Percentiles rank a stretch among this genome's conserved stretches.
These are phyloP conservation scores for Kentomonas sorsogonicus DNA, from an alignment of 208 protist species.

Conservation along the genomic window DNA sequence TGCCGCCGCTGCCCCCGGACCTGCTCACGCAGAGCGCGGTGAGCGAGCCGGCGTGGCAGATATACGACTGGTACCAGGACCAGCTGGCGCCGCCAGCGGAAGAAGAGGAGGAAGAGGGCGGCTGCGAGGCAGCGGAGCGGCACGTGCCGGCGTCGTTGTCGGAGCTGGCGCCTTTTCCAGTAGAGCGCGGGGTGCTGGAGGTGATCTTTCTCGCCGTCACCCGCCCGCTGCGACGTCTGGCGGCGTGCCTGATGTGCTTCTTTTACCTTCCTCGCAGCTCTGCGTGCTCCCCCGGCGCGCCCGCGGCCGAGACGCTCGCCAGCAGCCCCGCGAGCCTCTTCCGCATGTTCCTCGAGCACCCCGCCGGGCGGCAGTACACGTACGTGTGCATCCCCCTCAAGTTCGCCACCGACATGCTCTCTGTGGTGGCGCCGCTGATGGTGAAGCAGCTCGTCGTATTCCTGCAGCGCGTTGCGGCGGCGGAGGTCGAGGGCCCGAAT, in stretches of 20 bases:
- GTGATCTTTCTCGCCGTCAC: constrained; percentile 25
- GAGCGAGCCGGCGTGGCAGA: constrained; percentile 34
- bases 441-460: constrained; percentile 51
- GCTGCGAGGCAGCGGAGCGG: constrained; percentile 1
- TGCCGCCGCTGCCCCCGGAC: constrained; percentile 39
- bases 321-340: constrained; percentile 28
- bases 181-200: constrained; percentile 8
- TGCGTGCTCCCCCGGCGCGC: background rate
- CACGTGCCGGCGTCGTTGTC: no score
- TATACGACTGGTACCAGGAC: constrained; percentile 35
- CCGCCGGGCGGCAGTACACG: constrained; percentile 50
- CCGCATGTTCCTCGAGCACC: constrained; percentile 54
- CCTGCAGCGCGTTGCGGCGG: constrained; percentile 7
- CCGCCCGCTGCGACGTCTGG: constrained; percentile 23
- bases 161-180: background rate
- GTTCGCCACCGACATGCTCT: constrained; percentile 44
- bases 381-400: constrained; percentile 61
- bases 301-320: background rate
- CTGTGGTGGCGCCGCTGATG: constrained; percentile 33
- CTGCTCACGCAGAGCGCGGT: constrained; percentile 31
- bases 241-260: constrained; percentile 26
- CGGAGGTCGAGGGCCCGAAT: no score
- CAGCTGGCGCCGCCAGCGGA: constrained; percentile 12
- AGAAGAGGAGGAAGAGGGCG: background rate
- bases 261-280: constrained; percentile 25